Base-by-base conservation (phyloP, 495 filamentous ascomycete species). In the Umbilicaria muhlenbergii region DNA sequence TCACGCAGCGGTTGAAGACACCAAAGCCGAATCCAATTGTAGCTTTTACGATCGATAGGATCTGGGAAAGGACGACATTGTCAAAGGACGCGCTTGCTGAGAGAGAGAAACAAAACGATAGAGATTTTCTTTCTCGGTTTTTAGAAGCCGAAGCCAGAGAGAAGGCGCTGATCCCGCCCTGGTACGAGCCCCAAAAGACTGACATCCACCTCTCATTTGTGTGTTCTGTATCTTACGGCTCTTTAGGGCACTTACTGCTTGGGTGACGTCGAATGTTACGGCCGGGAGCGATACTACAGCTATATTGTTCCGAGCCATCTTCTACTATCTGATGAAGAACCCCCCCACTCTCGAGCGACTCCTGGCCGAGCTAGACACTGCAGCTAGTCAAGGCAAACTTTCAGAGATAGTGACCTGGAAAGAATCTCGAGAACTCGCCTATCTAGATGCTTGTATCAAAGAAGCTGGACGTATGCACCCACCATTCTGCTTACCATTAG, bases 401-500 rank as follows among this genome's bases (percentile, higher is more conserved):
- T 40, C 48, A 7, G 47, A 52, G 11, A 38, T 34, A 7, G 38
- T 55, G 11, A 51, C 52, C 2, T 60, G 44, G 24, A 49, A 49
- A 19, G 52, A 62, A 31, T 34, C 53, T 11, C 51, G 49, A 11
- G 38, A 54, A 13, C 37, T 64, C 33, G 54, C 58, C 4, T 65
- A 63, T 35, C 43, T 65, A 3, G 53, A 65, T 46, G 61, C 62
- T 14, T 41, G 38, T 14, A 47, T 62, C 31, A 51, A 60, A n/a
- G 59, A 60, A 35, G 64, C 74, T 1, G 71, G 83, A 56, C 68
- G 80, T 3, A 41, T 84, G n/a, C 73, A 83, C 49, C 77, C 82
- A 0, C 71, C 75, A 5, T 65, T 75, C 1, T 73, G 73, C 0
- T 55, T 81, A 16, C 65, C 71, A 14, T 68, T 83, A 39, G 79